A percentile compares a stretch with the other conserved stretches of the same genome.
Conservation (phyloP, 2,329 filamentous ascomycete species). For the Rhinocladiella mackenziei region DNA sequence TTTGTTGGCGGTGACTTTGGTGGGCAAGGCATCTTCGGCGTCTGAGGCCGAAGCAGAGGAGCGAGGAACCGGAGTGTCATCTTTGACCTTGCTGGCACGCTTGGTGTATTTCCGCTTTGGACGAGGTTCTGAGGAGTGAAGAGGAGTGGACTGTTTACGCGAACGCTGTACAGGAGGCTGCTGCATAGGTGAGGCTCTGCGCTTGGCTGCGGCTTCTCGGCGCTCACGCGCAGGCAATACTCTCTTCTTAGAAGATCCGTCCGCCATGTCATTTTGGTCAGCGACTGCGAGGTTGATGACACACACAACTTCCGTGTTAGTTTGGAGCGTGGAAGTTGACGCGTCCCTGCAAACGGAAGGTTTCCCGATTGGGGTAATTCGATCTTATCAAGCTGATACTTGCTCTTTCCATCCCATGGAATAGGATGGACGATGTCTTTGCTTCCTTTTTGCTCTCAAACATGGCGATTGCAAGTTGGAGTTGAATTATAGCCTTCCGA, state of each 20-base stretch:
- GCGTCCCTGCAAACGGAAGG: no score
- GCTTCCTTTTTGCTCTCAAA: no score
- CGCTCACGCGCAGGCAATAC: constrained; percentile 42
- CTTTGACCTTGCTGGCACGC: constrained; percentile 31
- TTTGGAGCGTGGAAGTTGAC: background rate
- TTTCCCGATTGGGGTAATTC: no score
- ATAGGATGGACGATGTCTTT: no score
- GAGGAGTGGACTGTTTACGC: constrained; percentile 32
- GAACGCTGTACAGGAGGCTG: constrained; percentile 6
- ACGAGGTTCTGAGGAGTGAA: constrained; percentile 26
- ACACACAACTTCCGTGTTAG: no score
- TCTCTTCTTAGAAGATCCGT: constrained; percentile 43
- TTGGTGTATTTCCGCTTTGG: constrained; percentile 35
- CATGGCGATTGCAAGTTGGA: no score
- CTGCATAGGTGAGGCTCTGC: constrained; percentile 37
- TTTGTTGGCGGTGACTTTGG: constrained; percentile 51
- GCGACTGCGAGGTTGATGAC: background rate
- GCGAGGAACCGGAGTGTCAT: constrained; percentile 32
- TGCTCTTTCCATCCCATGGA: no score
- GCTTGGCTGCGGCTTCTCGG: constrained; percentile 43
- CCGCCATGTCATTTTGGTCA: constrained; percentile 18
- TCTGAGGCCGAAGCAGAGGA: constrained; percentile 29
- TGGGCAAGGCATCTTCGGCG: constrained; percentile 46
- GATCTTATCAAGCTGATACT: no score
- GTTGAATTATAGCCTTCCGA: no score